phyloP scores from a whole-genome alignment of 768 basidiomycete genomes.

The Terana coerulea region DNA sequence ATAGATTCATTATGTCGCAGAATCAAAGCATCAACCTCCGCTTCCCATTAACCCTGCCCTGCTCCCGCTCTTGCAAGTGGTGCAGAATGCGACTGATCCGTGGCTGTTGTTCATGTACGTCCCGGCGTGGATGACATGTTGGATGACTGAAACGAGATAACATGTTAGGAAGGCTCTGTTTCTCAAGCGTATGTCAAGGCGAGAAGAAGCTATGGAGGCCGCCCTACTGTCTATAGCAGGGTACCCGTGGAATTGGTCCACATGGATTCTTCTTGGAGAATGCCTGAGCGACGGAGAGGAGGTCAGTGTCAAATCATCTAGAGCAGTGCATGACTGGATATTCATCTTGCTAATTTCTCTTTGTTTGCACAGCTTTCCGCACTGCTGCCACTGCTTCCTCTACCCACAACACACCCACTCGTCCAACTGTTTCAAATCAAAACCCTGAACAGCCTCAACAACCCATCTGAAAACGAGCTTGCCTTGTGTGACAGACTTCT shows the following conservation, averaged over 20 bases:
- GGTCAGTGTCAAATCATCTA: conserved; percentile 44
- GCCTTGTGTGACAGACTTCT: conserved; percentile 77
- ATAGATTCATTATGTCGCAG: conserved; percentile 31
- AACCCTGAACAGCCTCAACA: conserved; percentile 85
- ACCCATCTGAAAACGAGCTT: conserved; percentile 83
- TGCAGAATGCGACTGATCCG: conserved; percentile 63
- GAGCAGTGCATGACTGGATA: conserved; percentile 6
- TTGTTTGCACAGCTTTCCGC: conserved; percentile 41
- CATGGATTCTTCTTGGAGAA: conserved; percentile 80
- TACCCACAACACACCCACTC: conserved; percentile 50
- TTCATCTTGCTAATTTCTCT: too few relatives aligned
- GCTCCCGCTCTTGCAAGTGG: conserved; percentile 53
- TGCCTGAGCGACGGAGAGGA: conserved; percentile 84
- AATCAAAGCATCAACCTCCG: conserved; percentile 65
- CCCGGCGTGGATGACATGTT: background rate
- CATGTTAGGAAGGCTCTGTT: conserved; percentile 73
- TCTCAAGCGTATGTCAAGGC: conserved; percentile 70
- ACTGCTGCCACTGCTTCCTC: conserved; percentile 41
- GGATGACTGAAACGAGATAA: conserved; percentile 9
- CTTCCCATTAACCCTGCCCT: conserved; percentile 60
- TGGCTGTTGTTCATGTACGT: conserved; percentile 83
- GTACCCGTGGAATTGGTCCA: conserved; percentile 93
- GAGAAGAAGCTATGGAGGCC: conserved; percentile 84
- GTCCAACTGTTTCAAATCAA: conserved; percentile 81
- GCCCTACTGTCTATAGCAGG: conserved; percentile 69